Evolutionary conservation across 371 early-diverging fungal species (phyloP).

Genomic region (Rhizopus delemar): DNA sequence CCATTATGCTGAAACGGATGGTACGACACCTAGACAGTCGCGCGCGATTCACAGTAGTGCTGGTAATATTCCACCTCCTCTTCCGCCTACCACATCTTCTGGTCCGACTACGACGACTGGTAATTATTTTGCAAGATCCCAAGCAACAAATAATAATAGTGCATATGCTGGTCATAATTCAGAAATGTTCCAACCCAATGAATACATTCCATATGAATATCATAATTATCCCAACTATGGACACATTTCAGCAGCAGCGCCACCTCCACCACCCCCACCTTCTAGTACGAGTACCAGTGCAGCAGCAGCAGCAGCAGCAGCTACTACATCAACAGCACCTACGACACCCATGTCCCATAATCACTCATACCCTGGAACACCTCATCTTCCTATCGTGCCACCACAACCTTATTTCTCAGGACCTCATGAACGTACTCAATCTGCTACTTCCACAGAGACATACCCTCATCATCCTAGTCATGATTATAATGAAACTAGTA

Average conservation of each 20-base stretch:
- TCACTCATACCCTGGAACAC: conserved; percentile 4
- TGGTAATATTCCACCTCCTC: no score
- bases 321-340: background rate
- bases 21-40: background rate
- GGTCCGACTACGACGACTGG: conserved; percentile 73
- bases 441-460: background rate
- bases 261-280: conserved; percentile 12
- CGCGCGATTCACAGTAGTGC: background rate
- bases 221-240: background rate
- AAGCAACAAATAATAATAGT: conserved; percentile 7
- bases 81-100: conserved; percentile 5
- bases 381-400: conserved; percentile 11
- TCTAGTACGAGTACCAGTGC: conserved; percentile 4
- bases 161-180: conserved; percentile 14
- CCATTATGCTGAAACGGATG: conserved; percentile 70
- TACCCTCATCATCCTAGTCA: background rate
- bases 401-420: background rate
- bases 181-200: conserved; percentile 21
- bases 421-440: background rate
- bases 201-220: conserved; percentile 19
- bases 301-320: conserved; percentile 1
- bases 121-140: conserved; percentile 45
- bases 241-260: background rate
- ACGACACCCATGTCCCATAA: background rate
- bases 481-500: background rate